Conservation (phyloP, 495 filamentous ascomycete species). For the Choiromyces venosus region DNA sequence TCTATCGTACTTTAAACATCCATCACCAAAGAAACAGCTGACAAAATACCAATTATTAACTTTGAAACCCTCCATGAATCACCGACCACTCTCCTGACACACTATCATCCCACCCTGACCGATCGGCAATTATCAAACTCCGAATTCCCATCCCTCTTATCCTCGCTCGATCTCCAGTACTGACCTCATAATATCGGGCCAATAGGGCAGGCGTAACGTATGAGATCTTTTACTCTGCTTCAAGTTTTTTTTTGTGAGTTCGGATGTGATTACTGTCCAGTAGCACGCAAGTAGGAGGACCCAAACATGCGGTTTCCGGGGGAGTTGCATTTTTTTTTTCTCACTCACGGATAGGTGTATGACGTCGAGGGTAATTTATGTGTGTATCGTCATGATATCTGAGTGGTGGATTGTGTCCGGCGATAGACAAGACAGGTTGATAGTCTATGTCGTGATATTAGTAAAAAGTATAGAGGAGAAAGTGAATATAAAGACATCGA, state of each 20-base stretch:
- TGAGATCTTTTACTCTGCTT: background rate
- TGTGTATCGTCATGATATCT: background rate
- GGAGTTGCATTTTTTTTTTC: background rate
- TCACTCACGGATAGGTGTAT: background rate
- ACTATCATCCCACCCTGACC: background rate
- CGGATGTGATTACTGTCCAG: background rate
- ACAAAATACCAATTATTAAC: background rate
- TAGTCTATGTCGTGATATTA: background rate
- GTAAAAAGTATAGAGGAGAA: background rate
- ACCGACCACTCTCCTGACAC: background rate
- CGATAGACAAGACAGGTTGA: background rate
- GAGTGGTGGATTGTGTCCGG: background rate
- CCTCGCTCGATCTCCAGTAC: background rate
- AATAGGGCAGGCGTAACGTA: background rate
- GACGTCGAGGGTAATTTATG: background rate
- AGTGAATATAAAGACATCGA: background rate
- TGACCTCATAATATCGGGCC: background rate
- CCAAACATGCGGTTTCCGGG: background rate
- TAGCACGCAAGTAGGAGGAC: background rate
- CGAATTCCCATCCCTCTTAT: background rate
- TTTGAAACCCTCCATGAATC: background rate
- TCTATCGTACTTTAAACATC: background rate
- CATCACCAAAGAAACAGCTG: background rate
- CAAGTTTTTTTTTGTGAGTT: background rate
- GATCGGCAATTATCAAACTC: background rate